Base-by-base conservation (phyloP, 768 basidiomycete species). In the Leucocoprinus sp. region DNA sequence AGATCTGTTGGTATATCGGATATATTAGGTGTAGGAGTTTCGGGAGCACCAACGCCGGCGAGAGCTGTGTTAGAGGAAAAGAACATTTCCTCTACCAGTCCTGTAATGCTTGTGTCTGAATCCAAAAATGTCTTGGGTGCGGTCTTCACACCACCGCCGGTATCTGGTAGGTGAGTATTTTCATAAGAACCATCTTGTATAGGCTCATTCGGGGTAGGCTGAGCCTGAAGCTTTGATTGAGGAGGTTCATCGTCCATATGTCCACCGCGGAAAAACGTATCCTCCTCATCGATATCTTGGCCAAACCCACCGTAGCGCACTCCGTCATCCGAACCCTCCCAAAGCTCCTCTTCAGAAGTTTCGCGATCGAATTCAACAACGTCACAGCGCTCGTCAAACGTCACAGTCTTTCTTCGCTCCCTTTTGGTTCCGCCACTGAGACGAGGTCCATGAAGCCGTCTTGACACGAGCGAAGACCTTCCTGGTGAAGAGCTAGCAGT, bases 331-430 rank as follows among this genome's bases (percentile, higher is more conserved):
- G 52, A 55, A 19, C 40, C 52, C 3, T 59, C 60, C 27, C 57
- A 54, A 8, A 50, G 52, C 27, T 66, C 60, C 26, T 66, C 60
- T 17, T 60, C 59, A 6, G 46, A 48, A 9, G 46, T 48, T 14
- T 84, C 83, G 15, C 72, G 65, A 46, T 86, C 82, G 57, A 87
- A 89, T 56, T 90, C 87, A 23, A 90, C 61, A 8, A 93, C 87
- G 50, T 92, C 88, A 52, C 84, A 86, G 8, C 78, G 72, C 51
- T 86, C 82, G 58, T 82, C 74, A 48, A 85, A 93, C 1, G 78
- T 84, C 21, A 93, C 90, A 0, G 78, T 89, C 60, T 89, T 91
- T 50, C 84, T 62, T 22, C 77, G 71, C 54, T 76, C 74, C 17
- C 77, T 71, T 55, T 56, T 71, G 1, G 65, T 63, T 40, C 68